Evolutionary conservation across 1,139 yeast species (phyloP), one percentile per base, ranked within the genome.

Genomic region (Candida gigantensis): DNA sequence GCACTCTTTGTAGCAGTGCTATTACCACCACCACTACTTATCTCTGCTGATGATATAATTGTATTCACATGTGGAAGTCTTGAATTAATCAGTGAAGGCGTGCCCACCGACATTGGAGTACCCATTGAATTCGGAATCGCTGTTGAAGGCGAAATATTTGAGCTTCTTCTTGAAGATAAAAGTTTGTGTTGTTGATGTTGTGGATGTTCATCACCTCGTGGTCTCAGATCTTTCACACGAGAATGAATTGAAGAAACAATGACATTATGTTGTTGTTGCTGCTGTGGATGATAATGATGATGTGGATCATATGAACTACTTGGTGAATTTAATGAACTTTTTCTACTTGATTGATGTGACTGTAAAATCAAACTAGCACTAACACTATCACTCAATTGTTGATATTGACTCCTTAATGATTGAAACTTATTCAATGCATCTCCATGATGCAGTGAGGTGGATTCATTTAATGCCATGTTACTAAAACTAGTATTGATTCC

Each of bases 321-420:
- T 2, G 65, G 65, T 5, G 68, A 60, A 28, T 37, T 43, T 30
- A 46, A 34, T 11, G 71, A 62, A n/a, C 70, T 58, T 39, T 64
- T 65, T 24, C 72, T 47, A 36, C 66, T 59, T 6, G 61, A 51
- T 3, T 53, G 53, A 28, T 63, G 30, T 19, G 49, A 45, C 21
- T 54, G 63, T 23, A 71, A 41, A 41, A 66, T 50, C 47, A 74
- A 46, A 51, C 79, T 53, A 45, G 67, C 68, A 46, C 67, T 74
- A 4, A 79, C 70, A 38, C 77, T 79, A 30, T 78, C 81, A 36
- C 79, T 72, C 25, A 71, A 52, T 40, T 69, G 74, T 41, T 70
- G 74, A 44, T 71, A 74, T 37, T 70, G 74, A 32, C 51, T 53
- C 43, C 60, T 60, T 38, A 70, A 51, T 37, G 57, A 47, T 46